Conservation (phyloP, 441 rosid genomes). For the Pelargonium australe region DNA sequence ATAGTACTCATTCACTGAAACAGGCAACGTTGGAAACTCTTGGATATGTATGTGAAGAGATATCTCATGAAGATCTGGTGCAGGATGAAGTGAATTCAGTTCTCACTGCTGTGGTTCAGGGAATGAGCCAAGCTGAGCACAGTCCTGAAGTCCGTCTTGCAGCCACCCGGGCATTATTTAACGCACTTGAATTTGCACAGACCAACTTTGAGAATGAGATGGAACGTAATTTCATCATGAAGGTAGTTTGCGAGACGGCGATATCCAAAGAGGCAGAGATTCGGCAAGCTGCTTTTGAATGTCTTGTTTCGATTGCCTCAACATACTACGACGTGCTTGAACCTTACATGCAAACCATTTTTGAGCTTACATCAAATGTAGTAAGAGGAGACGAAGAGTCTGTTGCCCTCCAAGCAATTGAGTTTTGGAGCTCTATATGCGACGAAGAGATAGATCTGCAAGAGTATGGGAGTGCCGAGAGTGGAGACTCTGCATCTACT, state of each 20-base stretch:
- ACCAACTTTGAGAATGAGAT: conserved; percentile 47
- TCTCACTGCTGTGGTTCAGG: conserved; percentile 54
- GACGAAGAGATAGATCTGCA: conserved; percentile 31
- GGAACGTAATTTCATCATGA: conserved; percentile 58
- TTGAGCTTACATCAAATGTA: conserved; percentile 42
- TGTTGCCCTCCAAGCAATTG: conserved; percentile 53
- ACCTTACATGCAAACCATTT: conserved; percentile 44
- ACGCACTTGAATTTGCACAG: conserved; percentile 51
- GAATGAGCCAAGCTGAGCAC: conserved; percentile 44
- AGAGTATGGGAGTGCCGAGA: conserved; percentile 51
- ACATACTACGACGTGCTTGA: conserved; percentile 41
- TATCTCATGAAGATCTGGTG: conserved; percentile 45
- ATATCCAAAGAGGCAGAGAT: conserved; percentile 38
- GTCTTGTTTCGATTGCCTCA: conserved; percentile 50
- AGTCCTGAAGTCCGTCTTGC: conserved; percentile 47
- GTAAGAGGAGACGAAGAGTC: conserved; percentile 48
- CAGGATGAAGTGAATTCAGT: conserved; percentile 51
- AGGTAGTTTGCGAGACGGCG: conserved; percentile 49
- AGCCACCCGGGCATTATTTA: conserved; percentile 41
- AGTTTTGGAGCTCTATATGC: conserved; percentile 56
- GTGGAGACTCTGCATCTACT: conserved; percentile 59
- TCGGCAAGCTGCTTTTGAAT: conserved; percentile 49
- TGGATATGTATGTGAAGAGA: conserved; percentile 53
- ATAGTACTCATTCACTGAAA: conserved; percentile 40
- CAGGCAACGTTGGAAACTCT: conserved; percentile 54